phyloP scores from a whole-genome alignment of 73 alveolate species.

The Paramecium primaurelia region DNA sequence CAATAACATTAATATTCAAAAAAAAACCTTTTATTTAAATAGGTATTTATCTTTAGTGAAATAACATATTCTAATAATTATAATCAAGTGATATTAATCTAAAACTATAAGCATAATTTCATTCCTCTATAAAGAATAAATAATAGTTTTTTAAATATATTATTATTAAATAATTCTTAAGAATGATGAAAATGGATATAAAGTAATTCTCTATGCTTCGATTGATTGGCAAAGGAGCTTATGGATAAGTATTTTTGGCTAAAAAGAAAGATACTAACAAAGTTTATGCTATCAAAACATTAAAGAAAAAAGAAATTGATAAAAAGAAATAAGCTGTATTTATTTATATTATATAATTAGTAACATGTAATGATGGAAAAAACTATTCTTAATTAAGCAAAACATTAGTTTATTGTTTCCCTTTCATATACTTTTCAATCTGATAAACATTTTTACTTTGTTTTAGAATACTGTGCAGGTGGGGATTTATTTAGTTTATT shows the following conservation, averaged over 20 bases:
- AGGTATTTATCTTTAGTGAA: no score
- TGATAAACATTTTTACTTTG: conserved; percentile 80
- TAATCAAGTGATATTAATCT: no score
- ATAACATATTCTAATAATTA: no score
- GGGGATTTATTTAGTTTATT: conserved; percentile 80
- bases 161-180: neutral
- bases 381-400: conserved; percentile 78
- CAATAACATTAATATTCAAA: no score
- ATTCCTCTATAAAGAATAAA: neutral
- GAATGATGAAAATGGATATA: neutral
- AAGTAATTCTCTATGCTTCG: neutral
- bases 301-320: conserved; percentile 15
- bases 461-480: conserved; percentile 85
- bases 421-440: conserved; percentile 90
- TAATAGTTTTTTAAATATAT: neutral
- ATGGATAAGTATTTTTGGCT: conserved; percentile 57
- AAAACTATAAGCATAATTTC: neutral
- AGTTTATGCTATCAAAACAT: conserved; percentile 28
- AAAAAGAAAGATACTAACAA: neutral
- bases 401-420: conserved; percentile 90
- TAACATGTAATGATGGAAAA: conserved; percentile 88
- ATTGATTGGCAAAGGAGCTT: conserved; percentile 57
- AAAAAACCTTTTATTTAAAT: no score
- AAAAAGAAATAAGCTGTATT: conserved; percentile 39
- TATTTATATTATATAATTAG: neutral